Conservation (phyloP, 1,139 yeast genomes). For the Lodderomyces margitis region DNA sequence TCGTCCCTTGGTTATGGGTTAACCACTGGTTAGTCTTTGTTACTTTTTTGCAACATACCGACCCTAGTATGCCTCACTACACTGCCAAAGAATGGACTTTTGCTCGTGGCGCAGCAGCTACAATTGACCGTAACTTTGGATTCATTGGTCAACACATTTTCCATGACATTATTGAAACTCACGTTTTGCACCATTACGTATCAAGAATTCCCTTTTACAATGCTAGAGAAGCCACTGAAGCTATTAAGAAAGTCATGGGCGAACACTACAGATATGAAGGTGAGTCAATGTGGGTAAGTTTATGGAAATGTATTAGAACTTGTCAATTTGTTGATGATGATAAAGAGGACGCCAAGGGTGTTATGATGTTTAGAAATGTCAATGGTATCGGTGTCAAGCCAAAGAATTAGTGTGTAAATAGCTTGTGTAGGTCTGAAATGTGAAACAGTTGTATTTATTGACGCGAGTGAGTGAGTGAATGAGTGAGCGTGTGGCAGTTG, state of each 20-base stretch:
- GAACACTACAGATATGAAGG: slow-evolving; percentile 65
- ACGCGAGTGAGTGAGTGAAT: too few species aligned
- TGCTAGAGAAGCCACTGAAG: slow-evolving; percentile 77
- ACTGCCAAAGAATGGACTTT: slow-evolving; percentile 74
- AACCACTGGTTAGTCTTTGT: slow-evolving; percentile 90
- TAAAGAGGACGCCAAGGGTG: slow-evolving; percentile 52
- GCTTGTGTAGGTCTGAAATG: too few species aligned
- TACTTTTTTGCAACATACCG: slow-evolving; percentile 83
- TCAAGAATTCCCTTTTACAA: slow-evolving; percentile 86
- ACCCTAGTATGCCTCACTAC: slow-evolving; percentile 78
- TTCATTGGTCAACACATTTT: slow-evolving; percentile 76
- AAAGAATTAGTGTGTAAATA: slow-evolving; percentile 19
- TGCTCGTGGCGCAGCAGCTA: slow-evolving; percentile 87
- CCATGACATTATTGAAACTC: slow-evolving; percentile 90
- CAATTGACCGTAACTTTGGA: slow-evolving; percentile 82
- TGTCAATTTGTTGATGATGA: slow-evolving; percentile 87
- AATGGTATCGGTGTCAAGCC: slow-evolving; percentile 53
- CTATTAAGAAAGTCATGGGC: slow-evolving; percentile 81
- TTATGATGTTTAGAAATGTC: slow-evolving; percentile 57
- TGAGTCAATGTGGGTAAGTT: slow-evolving; percentile 69
- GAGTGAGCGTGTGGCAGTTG: too few species aligned
- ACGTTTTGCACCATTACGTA: slow-evolving; percentile 81
- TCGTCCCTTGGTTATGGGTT: slow-evolving; percentile 74
- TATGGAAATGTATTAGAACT: slow-evolving; percentile 68
- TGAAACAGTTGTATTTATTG: too few species aligned